phyloP scores from a whole-genome alignment of 2,329 filamentous ascomycete species.

The Aspergillus fumigatiaffinis region DNA sequence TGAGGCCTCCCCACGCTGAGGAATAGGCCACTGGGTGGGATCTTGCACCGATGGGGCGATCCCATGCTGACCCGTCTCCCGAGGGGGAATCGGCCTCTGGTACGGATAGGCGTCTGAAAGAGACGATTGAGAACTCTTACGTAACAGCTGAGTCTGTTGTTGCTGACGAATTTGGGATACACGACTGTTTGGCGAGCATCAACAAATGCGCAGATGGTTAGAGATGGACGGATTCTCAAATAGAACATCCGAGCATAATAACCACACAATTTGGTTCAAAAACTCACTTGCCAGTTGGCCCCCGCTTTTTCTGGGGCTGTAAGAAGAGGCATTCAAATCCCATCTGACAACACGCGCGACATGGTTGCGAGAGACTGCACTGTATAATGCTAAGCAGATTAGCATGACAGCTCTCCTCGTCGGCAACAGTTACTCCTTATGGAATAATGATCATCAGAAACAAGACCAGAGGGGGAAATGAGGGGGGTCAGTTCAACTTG shows the following conservation, averaged over 20 bases:
- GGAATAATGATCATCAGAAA: constrained; percentile 2
- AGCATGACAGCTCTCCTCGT: neutral
- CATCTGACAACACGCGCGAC: constrained; percentile 35
- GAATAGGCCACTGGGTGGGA: constrained; percentile 18
- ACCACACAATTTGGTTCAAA: neutral
- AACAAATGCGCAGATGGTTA: neutral
- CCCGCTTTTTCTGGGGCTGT: constrained; percentile 41
- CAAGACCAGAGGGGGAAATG: neutral
- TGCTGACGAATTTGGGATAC: constrained; percentile 37
- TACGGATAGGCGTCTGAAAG: constrained; percentile 21
- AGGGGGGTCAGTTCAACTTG: constrained; percentile 9
- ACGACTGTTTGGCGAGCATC: constrained; percentile 22
- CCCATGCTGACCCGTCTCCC: constrained; percentile 14
- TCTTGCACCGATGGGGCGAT: constrained; percentile 15
- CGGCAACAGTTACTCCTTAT: neutral
- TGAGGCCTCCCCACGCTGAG: constrained; percentile 12
- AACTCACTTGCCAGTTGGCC: constrained; percentile 36
- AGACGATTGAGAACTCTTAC: constrained; percentile 10
- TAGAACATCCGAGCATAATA: neutral
- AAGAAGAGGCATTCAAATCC: constrained; percentile 41
- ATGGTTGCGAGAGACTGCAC: constrained; percentile 40
- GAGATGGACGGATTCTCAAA: neutral
- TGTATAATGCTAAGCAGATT: constrained; percentile 11
- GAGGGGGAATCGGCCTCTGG: constrained; percentile 17
- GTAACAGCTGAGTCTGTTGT: constrained; percentile 26